phyloP scores from a whole-genome alignment of 2,329 filamentous ascomycete genomes.

The Paecilomyces niveus region DNA sequence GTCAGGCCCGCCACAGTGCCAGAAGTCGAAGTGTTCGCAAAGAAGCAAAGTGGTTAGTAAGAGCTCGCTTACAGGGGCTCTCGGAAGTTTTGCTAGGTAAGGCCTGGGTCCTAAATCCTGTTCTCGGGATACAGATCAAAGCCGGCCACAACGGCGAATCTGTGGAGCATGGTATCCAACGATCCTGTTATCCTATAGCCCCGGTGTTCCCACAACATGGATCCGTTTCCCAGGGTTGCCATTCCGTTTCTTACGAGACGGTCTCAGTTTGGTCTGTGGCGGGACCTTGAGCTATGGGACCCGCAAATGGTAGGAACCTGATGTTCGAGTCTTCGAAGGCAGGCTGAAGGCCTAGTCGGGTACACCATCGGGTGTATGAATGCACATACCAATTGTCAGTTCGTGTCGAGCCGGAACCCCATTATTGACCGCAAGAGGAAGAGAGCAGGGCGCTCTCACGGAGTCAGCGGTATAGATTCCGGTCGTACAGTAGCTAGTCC shows the following conservation, averaged over 20 bases:
- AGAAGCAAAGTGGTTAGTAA: background rate
- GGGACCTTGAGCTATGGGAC: background rate
- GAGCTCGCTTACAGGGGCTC: background rate
- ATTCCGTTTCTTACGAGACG: background rate
- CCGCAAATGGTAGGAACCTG: background rate
- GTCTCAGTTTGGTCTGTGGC: background rate
- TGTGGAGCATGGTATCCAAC: background rate
- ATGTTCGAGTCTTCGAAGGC: background rate
- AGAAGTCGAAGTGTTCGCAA: background rate
- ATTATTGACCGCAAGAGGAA: background rate
- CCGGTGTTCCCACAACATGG: background rate
- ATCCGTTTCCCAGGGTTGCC: background rate
- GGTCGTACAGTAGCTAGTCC: background rate
- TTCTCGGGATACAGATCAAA: background rate
- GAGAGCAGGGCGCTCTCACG: background rate
- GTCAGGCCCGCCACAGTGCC: background rate
- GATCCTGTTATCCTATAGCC: background rate
- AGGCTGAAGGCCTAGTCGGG: background rate
- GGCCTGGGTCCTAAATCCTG: background rate
- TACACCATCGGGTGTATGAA: background rate
- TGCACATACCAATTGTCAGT: background rate
- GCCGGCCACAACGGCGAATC: background rate
- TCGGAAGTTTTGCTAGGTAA: background rate
- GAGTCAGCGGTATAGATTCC: background rate
- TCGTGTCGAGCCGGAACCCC: background rate